phyloP scores from a whole-genome alignment of 495 filamentous ascomycete species.

The Corynascus novoguineensis region DNA sequence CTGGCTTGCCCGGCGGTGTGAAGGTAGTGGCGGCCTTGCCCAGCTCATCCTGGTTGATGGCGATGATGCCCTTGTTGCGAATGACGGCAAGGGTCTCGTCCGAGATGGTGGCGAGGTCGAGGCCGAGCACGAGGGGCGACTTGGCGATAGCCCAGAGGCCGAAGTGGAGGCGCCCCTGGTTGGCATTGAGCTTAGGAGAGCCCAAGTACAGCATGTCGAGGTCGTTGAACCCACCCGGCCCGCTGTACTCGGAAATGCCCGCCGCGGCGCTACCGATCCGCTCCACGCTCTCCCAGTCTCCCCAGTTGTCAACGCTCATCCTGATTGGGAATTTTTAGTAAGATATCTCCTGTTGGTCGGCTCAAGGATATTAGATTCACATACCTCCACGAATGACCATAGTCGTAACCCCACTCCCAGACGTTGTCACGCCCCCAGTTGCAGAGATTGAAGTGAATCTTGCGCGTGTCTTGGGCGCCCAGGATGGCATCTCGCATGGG shows the following conservation, averaged over 20 bases:
- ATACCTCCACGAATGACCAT: conserved; percentile 50
- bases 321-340: background rate
- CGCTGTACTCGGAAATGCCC: conserved; percentile 32
- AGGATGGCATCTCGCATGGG: conserved; percentile 59
- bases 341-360: too few relatives aligned
- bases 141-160: conserved; percentile 55
- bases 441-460: conserved; percentile 62
- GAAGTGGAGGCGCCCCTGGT: conserved; percentile 51
- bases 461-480: conserved; percentile 39
- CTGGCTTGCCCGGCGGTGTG: conserved; percentile 51
- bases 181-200: conserved; percentile 25
- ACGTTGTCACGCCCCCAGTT: conserved; percentile 49
- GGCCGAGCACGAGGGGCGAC: conserved; percentile 46
- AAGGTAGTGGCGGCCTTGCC: conserved; percentile 56
- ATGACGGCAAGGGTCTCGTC: conserved; percentile 41
- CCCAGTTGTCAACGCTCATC: conserved; percentile 53
- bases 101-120: conserved; percentile 46
- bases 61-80: conserved; percentile 47
- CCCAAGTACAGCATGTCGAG: conserved; percentile 48
- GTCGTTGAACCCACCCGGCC: conserved; percentile 48
- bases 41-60: conserved; percentile 50
- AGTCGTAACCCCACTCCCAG: conserved; percentile 46
- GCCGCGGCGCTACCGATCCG: conserved; percentile 47
- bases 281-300: conserved; percentile 47
- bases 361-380: background rate